A percentile compares a stretch with the other conserved stretches of the same genome.
These are phyloP conservation scores for Neurospora sp. DNA, from an alignment of 495 filamentous ascomycete genomes.

Conservation along the genomic window DNA sequence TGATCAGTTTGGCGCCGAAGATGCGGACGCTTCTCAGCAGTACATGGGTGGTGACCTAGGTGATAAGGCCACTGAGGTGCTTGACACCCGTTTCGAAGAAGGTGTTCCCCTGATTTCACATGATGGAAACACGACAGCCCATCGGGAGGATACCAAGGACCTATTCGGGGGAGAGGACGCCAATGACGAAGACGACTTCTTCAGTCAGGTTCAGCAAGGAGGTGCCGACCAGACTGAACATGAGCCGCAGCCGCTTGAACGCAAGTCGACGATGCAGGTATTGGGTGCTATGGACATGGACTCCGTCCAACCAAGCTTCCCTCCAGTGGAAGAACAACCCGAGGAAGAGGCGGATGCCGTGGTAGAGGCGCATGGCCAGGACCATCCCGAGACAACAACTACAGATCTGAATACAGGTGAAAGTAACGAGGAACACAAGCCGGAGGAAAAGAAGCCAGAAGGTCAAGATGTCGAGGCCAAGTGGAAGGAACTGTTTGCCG, in stretches of 20 bases:
- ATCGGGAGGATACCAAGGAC: constrained; percentile 6
- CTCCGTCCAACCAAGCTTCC: constrained; percentile 15
- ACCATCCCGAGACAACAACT: neutral
- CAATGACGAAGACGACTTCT: constrained; percentile 42
- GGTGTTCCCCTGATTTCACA: constrained; percentile 46
- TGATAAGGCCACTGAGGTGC: constrained; percentile 23
- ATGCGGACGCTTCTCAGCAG: constrained; percentile 11
- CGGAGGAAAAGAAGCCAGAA: constrained; percentile 10
- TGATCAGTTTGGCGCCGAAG: constrained; percentile 14
- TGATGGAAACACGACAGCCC: constrained; percentile 9
- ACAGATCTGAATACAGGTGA: neutral
- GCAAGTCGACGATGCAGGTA: constrained; percentile 52
- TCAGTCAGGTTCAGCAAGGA: constrained; percentile 27
- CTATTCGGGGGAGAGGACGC: constrained; percentile 30
- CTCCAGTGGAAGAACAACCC: constrained; percentile 23
- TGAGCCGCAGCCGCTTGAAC: constrained; percentile 28
- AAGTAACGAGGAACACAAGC: constrained; percentile 9
- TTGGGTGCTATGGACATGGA: constrained; percentile 25
- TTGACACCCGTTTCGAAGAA: constrained; percentile 47
- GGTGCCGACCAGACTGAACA: constrained; percentile 7
- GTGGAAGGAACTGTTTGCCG: constrained; percentile 74
- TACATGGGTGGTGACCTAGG: constrained; percentile 27
- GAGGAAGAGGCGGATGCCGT: constrained; percentile 15
- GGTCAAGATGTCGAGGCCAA: constrained; percentile 56
- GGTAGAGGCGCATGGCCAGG: constrained; percentile 2